phyloP scores from a whole-genome alignment of 768 basidiomycete genomes.

The Nidularia sp. region DNA sequence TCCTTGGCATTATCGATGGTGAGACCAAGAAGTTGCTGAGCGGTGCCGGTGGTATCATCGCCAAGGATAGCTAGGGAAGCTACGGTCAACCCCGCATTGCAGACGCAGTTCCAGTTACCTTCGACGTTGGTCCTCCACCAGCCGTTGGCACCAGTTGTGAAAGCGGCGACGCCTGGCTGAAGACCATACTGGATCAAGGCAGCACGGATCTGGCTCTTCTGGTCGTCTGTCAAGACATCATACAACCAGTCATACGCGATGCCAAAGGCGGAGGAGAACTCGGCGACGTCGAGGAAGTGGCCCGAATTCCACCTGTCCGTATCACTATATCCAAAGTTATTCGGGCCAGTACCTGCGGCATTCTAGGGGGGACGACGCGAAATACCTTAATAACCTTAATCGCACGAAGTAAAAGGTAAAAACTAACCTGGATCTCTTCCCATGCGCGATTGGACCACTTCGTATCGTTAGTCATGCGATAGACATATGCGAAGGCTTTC shows the following conservation, averaged over 20 bases:
- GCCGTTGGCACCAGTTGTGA: conserved; percentile 36
- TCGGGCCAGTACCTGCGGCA: conserved; percentile 67
- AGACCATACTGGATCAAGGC: conserved; percentile 82
- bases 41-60: conserved; percentile 74
- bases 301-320: conserved; percentile 76
- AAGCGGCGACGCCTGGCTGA: conserved; percentile 54
- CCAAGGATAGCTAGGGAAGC: conserved; percentile 87
- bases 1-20: conserved; percentile 71
- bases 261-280: conserved; percentile 83
- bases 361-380: conserved; percentile 37
- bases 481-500: conserved; percentile 91
- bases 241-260: conserved; percentile 98
- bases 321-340: conserved; percentile 54
- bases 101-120: conserved; percentile 99
- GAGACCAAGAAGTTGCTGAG: conserved; percentile 58
- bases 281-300: conserved; percentile 94
- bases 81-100: conserved; percentile 86
- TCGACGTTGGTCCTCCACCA: conserved; percentile 77
- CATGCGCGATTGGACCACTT: conserved; percentile 86
- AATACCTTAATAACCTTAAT: not conserved
- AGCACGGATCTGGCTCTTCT: conserved; percentile 62
- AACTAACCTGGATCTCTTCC: conserved; percentile 72
- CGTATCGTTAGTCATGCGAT: conserved; percentile 87
- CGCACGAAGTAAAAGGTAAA: not conserved
- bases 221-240: conserved; percentile 72